Percentiles rank a stretch among this genome's conserved stretches.
Conservation (phyloP, 345 rosid genomes). For the Murraya koenigii region DNA sequence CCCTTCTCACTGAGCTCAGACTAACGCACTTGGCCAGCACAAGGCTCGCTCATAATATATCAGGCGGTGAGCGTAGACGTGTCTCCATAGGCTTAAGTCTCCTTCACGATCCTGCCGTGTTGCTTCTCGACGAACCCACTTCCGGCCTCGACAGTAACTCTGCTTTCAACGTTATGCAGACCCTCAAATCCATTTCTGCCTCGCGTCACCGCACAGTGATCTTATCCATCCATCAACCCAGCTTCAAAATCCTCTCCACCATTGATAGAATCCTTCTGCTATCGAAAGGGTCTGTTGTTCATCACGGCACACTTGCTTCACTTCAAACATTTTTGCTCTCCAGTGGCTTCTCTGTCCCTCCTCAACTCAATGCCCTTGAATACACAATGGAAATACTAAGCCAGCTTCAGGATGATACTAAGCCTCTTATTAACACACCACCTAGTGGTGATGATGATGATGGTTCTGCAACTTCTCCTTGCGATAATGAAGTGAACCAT, state of each 20-base stretch:
- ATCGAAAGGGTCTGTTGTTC: slow-evolving; percentile 69
- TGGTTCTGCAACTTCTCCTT: slow-evolving; percentile 2
- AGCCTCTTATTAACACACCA: slow-evolving; percentile 18
- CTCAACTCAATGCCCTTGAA: slow-evolving; percentile 86
- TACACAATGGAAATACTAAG: slow-evolving; percentile 81
- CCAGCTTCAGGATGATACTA: slow-evolving; percentile 43
- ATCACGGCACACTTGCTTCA: slow-evolving; percentile 62
- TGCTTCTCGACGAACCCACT: slow-evolving; percentile 93
- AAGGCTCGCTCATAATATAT: slow-evolving; percentile 52
- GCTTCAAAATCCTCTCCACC: slow-evolving; percentile 78
- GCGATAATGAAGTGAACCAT: not conserved
- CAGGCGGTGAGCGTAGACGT: slow-evolving; percentile 86
- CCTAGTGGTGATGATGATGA: slow-evolving; percentile 4
- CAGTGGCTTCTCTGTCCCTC: slow-evolving; percentile 70
- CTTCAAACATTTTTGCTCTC: slow-evolving; percentile 52
- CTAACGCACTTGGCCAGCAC: slow-evolving; percentile 55
- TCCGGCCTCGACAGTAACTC: slow-evolving; percentile 86
- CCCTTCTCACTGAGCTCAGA: slow-evolving; percentile 64
- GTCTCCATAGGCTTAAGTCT: slow-evolving; percentile 86
- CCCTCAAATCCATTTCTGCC: slow-evolving; percentile 58
- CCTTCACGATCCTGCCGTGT: slow-evolving; percentile 78
- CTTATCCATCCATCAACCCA: slow-evolving; percentile 93
- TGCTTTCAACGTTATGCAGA: slow-evolving; percentile 70
- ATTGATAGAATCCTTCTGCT: slow-evolving; percentile 66
- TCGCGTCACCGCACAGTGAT: slow-evolving; percentile 68